Percentiles rank a stretch among this genome's conserved stretches.
phyloP scores from a whole-genome alignment of 2,329 filamentous ascomycete genomes.

The Ophiognomonia clavigignenti-juglandacearum region DNA sequence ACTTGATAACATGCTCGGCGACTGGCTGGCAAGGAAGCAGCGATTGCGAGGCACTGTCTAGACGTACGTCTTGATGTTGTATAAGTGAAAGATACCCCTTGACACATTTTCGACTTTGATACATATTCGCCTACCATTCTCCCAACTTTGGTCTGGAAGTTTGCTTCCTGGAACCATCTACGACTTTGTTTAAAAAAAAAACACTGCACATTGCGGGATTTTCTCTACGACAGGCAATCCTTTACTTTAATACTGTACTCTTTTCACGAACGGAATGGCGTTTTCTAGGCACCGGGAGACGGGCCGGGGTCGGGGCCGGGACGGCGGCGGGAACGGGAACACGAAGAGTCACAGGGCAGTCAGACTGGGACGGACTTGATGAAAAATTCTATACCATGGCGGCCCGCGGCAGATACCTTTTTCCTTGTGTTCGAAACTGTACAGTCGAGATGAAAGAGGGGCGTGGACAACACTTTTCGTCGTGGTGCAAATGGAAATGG shows the following conservation, averaged over 20 bases:
- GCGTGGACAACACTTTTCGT: no score
- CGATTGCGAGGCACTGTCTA: constrained; percentile 49
- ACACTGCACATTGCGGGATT: constrained; percentile 1
- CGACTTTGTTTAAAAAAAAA: background rate
- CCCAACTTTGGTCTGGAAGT: background rate
- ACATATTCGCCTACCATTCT: background rate
- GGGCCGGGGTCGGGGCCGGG: no score
- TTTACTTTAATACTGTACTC: constrained; percentile 4
- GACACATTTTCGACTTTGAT: background rate
- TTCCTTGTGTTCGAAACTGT: constrained; percentile 2
- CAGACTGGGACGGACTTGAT: constrained; percentile 9
- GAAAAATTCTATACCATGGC: constrained; percentile 13
- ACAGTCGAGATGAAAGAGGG: background rate
- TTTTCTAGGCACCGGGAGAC: no score
- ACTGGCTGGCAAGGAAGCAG: constrained; percentile 72
- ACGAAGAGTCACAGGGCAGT: constrained; percentile 4
- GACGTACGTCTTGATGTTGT: constrained; percentile 7
- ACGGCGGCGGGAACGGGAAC: constrained; percentile 1
- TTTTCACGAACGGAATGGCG: constrained; percentile 12
- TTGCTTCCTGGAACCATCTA: constrained; percentile 9
- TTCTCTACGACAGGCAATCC: background rate
- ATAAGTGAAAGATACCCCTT: constrained; percentile 11
- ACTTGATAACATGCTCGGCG: constrained; percentile 80
- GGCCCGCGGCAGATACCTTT: constrained; percentile 11
- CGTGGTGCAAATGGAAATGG: no score